Evolutionary conservation across 192 early-diverging fungal genomes (phyloP).

Genomic region (Coemansia sp.): DNA sequence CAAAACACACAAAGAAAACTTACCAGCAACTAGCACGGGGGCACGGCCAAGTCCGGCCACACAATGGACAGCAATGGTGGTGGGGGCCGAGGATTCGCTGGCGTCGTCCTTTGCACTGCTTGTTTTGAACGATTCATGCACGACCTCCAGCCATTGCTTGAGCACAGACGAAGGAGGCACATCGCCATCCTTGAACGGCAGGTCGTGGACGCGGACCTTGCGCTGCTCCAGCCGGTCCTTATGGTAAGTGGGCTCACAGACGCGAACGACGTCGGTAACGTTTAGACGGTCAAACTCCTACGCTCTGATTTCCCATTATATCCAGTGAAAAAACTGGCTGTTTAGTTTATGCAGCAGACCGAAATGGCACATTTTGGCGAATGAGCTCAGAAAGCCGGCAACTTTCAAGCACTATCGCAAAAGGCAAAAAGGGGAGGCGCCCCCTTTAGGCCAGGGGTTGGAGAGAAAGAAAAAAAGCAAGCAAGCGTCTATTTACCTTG

Average conservation of each 20-base stretch:
- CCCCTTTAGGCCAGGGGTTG: no score
- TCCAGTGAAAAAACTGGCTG: background rate
- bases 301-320: conserved; percentile 8
- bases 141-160: conserved; percentile 65
- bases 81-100: conserved; percentile 28
- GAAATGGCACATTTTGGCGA: no score
- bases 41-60: conserved; percentile 95
- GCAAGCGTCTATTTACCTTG: conserved; percentile 26
- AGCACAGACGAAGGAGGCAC: conserved; percentile 61
- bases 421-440: conserved; percentile 1
- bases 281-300: conserved; percentile 68
- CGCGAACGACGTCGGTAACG: conserved; percentile 86
- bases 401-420: no score
- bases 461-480: background rate
- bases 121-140: conserved; percentile 56
- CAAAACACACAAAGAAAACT: conserved; percentile 5
- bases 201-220: conserved; percentile 81
- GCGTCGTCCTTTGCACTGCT: conserved; percentile 25
- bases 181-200: conserved; percentile 89
- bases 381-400: no score
- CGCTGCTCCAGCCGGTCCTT: conserved; percentile 58
- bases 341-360: background rate
- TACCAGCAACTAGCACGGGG: conserved; percentile 79
- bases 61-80: conserved; percentile 88
- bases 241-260: conserved; percentile 87